Evolutionary conservation across 164 flowering plant species (phyloP), one percentile per base, ranked within the genome.

Genomic region (Annona cherimola): DNA sequence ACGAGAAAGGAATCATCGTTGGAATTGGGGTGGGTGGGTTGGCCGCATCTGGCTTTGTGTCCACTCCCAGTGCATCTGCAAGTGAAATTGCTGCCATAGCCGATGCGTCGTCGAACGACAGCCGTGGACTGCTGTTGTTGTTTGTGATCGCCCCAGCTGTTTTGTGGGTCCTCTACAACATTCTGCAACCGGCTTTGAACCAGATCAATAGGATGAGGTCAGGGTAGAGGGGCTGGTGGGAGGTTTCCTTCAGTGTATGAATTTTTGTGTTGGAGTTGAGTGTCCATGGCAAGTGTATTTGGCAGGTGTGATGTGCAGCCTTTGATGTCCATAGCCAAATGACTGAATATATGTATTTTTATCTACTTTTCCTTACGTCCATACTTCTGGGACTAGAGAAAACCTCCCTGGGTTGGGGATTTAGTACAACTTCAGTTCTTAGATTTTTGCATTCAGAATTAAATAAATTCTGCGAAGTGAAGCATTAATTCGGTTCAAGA

Each of bases 141-240:
- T 70, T 89, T 54, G 93, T 89, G 7, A 79, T 91, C 4, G 70
- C 87, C 5, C 92, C 93, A 0, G 96, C 96, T 55, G 74, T 91
- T 64, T 69, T 73, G 9, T 91, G 96, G 96, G 96, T 89, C 16
- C 87, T 85, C 41, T 90, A 81, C 86, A 73, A 69, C 45, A 90
- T 92, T 60, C 79, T 92, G 45, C 97, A 92, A 67, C 97, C 94
- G 12, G 99, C 97, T 73, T 71, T 94, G 85, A 94, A 94, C 80
- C 99, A 94, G 83, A 66, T 94, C 79, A 88, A 94, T 83, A 84
- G 67, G 76, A 94, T 94, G 98, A 89, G 86, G 81, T 86, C 92
- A 54, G 44, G 81, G 59, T 84, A 70, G 80, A 7, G 18, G 7
- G 63, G 42, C n/a, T 18, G 5, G 18, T 69, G 63, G 20, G 43